Conservation (phyloP, 2,329 filamentous ascomycete species). For the Monascus ruber region DNA sequence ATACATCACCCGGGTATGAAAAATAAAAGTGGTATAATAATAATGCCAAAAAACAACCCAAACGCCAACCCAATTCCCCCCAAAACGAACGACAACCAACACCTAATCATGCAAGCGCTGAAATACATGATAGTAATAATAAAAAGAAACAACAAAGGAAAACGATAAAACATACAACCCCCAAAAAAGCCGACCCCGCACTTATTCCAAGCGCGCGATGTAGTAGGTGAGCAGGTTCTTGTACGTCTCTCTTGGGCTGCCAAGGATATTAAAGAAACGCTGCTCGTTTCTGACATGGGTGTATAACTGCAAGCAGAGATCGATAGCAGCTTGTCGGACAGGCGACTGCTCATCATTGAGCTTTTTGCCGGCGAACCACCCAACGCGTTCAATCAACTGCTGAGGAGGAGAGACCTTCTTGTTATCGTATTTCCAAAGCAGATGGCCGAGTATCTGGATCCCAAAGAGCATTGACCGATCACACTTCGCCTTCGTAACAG, state of each 20-base stretch:
- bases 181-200: too few species aligned
- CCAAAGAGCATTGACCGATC: slow-evolving; percentile 25
- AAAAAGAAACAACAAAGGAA: too few species aligned
- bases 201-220: slow-evolving; percentile 7
- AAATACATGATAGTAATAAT: too few species aligned
- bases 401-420: slow-evolving; percentile 7
- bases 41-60: too few species aligned
- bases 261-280: slow-evolving; percentile 18
- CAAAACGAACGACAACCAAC: too few species aligned
- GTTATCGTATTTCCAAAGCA: slow-evolving; percentile 15
- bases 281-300: slow-evolving; percentile 1
- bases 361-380: slow-evolving; percentile 20
- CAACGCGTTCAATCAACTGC: slow-evolving; percentile 16
- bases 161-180: too few species aligned
- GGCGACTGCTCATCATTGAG: slow-evolving; percentile 25
- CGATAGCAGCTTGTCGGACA: slow-evolving; percentile 26
- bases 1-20: too few species aligned
- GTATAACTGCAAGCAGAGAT: slow-evolving; percentile 19
- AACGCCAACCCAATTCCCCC: too few species aligned
- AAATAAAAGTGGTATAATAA: too few species aligned
- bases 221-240: slow-evolving; percentile 28
- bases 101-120: too few species aligned
- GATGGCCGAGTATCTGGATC: slow-evolving; percentile 16
- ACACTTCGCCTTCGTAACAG: too few species aligned
- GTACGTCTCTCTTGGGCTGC: slow-evolving; percentile 17